phyloP scores from a whole-genome alignment of 1,284 basidiomycete species.

The Melampsora americana region DNA sequence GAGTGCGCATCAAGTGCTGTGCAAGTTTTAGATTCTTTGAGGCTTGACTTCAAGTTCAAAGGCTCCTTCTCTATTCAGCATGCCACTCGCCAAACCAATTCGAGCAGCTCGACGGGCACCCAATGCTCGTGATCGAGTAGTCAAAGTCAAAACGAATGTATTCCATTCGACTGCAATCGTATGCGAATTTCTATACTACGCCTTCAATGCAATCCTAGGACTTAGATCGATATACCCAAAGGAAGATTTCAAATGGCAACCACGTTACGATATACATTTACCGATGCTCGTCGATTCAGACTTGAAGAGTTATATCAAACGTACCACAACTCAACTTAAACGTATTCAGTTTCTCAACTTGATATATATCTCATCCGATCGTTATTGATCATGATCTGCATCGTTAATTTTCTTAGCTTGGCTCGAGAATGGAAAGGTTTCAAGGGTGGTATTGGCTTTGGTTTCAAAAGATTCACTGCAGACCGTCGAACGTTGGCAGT shows the following conservation, averaged over 20 bases:
- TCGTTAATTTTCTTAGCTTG: slow-evolving; percentile 15
- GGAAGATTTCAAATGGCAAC: slow-evolving; percentile 37
- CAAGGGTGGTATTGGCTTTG: slow-evolving; percentile 79
- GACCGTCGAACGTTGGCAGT: slow-evolving; percentile 95
- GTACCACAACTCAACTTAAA: slow-evolving; percentile 39
- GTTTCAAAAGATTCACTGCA: slow-evolving; percentile 88
- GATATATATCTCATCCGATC: neutral
- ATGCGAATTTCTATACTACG: slow-evolving; percentile 43
- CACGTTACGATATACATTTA: slow-evolving; percentile 40
- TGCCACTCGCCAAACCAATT: slow-evolving; percentile 43
- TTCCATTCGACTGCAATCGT: slow-evolving; percentile 41
- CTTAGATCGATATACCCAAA: slow-evolving; percentile 29
- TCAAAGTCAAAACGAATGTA: slow-evolving; percentile 33
- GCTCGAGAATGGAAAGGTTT: slow-evolving; percentile 33
- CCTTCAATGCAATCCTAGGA: slow-evolving; percentile 37
- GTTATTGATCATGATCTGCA: neutral
- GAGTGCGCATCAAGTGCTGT: too few species aligned
- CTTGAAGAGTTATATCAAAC: slow-evolving; percentile 36
- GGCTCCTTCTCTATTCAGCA: neutral
- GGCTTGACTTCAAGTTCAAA: neutral
- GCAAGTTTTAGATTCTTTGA: too few species aligned
- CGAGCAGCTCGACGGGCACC: slow-evolving; percentile 14
- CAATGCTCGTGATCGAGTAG: slow-evolving; percentile 20
- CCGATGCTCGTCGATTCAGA: slow-evolving; percentile 37
- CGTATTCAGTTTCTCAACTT: neutral